phyloP scores from a whole-genome alignment of 75 land plant genomes.

The Selaginella moellendorffii region DNA sequence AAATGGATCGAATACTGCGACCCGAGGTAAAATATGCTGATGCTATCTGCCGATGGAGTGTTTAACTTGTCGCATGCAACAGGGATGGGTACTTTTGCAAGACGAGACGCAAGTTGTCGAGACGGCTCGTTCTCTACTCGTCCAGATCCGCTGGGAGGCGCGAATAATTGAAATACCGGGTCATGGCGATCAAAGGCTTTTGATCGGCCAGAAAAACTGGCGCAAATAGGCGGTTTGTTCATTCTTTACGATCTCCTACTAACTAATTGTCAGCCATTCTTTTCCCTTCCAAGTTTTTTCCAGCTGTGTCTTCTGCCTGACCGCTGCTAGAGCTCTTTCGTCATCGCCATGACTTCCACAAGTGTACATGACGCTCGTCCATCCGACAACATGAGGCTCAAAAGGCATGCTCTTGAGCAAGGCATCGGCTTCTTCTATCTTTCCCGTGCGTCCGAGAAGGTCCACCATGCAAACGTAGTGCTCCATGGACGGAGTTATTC shows the following conservation, averaged over 20 bases:
- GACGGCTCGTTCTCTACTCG: neutral
- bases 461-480: no score
- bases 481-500: no score
- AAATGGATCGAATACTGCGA: conserved; percentile 70
- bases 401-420: no score
- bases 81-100: conserved; percentile 66
- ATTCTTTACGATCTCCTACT: neutral
- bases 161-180: neutral
- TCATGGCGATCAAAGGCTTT: neutral
- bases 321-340: no score
- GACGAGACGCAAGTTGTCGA: conserved; percentile 34
- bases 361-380: no score
- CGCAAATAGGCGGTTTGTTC: neutral
- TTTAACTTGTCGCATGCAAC: conserved; percentile 11
- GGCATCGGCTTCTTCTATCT: no score
- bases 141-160: neutral
- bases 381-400: no score
- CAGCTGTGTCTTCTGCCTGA: no score
- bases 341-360: no score
- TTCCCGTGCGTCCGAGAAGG: no score
- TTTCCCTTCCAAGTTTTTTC: no score
- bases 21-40: conserved; percentile 35
- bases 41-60: neutral
- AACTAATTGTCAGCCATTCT: no score
- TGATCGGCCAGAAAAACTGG: neutral